Evolutionary conservation across 495 filamentous ascomycete genomes (phyloP), one percentile per base, ranked within the genome.

Genomic region (Cudoniella acicularis): DNA sequence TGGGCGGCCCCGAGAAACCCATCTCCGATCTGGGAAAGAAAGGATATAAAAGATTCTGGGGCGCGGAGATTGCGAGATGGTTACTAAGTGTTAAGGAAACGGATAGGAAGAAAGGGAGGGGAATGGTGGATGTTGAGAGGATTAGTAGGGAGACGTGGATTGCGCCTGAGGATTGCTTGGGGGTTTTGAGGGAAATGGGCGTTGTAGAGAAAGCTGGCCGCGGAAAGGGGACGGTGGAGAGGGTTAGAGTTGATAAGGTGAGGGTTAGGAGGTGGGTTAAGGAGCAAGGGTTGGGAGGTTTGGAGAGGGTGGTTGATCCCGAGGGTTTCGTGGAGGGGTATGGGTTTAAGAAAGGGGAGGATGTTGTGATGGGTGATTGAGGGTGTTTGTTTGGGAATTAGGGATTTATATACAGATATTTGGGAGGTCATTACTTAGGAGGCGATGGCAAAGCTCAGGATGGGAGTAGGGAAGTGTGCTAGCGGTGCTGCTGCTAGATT

Each of bases 1-100:
- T 97, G 36, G 94, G 94, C 23, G 93, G 94, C 0, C 94, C 94
- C 1, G 94, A 99, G 74, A 92, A 93, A 66, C 92, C 92, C 13
- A 84, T 97, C 52, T 92, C 88, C 43, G 89, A 92, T 61, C 74
- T 94, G 51, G 92, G 92, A 1, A 81, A 83, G 52, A 85, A 79
- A 63, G 90, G 88, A 8, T 97, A 97, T 70, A 77, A 82, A 64
- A 78, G 84, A 9, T 96, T 87, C 70, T 97, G 92, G 92, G 86
- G 86, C 4, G 84, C 85, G 27, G 87, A 91, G 47, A 83, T 97
- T 58, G 85, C 84, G 30, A 78, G 89, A 25, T 84, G 85, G 53
- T 71, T 85, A 23, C 69, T 91, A 24, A 67, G 74, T 0, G 25
- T 65, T 0, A 50, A 52, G 21, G 59, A 56, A 26, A 63, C 61